phyloP scores from a whole-genome alignment of 208 protist species.

The Trypanosoma boissoni region DNA sequence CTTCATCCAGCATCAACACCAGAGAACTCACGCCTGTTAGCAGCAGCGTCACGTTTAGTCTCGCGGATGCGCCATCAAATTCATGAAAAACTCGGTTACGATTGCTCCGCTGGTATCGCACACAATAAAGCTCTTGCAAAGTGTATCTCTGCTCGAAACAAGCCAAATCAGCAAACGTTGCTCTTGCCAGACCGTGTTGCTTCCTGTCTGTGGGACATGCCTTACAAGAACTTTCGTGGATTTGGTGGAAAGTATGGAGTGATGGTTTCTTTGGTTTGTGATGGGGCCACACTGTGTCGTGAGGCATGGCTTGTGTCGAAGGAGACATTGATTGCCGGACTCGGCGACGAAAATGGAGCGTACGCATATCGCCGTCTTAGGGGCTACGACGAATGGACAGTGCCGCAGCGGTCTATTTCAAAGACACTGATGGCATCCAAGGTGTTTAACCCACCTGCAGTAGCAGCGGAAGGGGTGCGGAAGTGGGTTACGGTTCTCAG shows the following conservation, averaged over 20 bases:
- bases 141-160: conserved; percentile 72
- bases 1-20: conserved; percentile 38
- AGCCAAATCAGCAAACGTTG: conserved; percentile 84
- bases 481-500: conserved; percentile 68
- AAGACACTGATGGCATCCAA: conserved; percentile 66
- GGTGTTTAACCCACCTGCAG: conserved; percentile 43
- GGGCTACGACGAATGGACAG: conserved; percentile 37
- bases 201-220: conserved; percentile 54
- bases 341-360: conserved; percentile 18
- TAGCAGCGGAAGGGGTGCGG: conserved; percentile 25
- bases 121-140: conserved; percentile 85
- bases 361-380: conserved; percentile 49
- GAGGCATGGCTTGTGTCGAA: conserved; percentile 54
- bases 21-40: conserved; percentile 50
- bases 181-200: conserved; percentile 56
- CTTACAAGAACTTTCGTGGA: conserved; percentile 53
- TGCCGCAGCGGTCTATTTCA: conserved; percentile 38
- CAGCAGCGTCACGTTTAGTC: conserved; percentile 66
- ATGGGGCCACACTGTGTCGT: conserved; percentile 33
- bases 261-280: conserved; percentile 34
- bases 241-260: conserved; percentile 83
- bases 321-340: not conserved
- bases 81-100: conserved; percentile 67
- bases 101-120: conserved; percentile 83
- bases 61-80: conserved; percentile 49